Percentiles rank a stretch among this genome's conserved stretches.
phyloP scores from a whole-genome alignment of 225 moss, liverwort and hornwort species.

The Sphagnum contortum region DNA sequence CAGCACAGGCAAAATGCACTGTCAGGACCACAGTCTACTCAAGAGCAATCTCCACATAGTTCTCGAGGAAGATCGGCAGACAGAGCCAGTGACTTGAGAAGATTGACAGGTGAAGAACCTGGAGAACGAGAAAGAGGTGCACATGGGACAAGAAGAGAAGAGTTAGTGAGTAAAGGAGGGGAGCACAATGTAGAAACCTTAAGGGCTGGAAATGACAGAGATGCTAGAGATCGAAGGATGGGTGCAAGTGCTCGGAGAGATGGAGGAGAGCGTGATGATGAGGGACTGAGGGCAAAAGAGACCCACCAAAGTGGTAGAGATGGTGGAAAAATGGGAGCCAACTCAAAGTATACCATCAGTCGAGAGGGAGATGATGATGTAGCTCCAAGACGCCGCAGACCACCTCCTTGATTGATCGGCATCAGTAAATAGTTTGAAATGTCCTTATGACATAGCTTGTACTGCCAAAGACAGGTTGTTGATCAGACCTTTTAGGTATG shows the following conservation, averaged over 20 bases:
- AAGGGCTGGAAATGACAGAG: conserved; percentile 17
- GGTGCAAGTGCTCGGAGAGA: conserved; percentile 26
- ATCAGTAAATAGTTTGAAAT: background rate
- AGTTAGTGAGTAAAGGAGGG: conserved; percentile 30
- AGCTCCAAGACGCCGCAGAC: conserved; percentile 85
- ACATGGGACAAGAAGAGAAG: conserved; percentile 30
- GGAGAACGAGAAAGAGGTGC: conserved; percentile 21
- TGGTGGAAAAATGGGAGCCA: conserved; percentile 54
- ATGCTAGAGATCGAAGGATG: conserved; percentile 38
- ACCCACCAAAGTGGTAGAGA: conserved; percentile 37
- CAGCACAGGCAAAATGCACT: conserved; percentile 34
- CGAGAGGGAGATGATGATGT: conserved; percentile 96
- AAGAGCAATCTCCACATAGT: conserved; percentile 29
- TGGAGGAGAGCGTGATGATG: conserved; percentile 24
- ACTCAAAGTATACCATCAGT: conserved; percentile 60
- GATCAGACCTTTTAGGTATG: no score
- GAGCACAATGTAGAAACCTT: conserved; percentile 36
- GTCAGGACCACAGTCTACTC: conserved; percentile 28
- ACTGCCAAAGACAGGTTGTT: no score
- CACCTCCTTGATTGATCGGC: conserved; percentile 35
- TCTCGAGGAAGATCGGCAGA: conserved; percentile 43
- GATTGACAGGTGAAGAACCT: conserved; percentile 40
- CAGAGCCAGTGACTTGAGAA: conserved; percentile 37
- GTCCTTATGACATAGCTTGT: no score
- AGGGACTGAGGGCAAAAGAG: conserved; percentile 30